Evolutionary conservation across 2,329 filamentous ascomycete species (phyloP), one percentile per base, ranked within the genome.

Genomic region (Pseudocercospora vitis): DNA sequence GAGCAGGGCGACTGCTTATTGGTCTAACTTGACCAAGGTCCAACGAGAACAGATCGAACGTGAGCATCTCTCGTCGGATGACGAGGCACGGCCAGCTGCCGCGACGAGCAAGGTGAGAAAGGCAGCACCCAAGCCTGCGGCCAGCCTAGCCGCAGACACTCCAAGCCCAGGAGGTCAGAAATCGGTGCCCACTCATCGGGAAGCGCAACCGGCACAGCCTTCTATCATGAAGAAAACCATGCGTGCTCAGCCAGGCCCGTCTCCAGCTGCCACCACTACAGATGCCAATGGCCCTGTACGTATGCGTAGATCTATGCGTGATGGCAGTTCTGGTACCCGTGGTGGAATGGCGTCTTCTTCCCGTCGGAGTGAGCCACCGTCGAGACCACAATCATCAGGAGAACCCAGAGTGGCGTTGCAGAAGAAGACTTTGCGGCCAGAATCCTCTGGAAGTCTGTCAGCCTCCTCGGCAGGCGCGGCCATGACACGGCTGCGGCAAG

Each of bases 1-100:
- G 88, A 82, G 84, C 57, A 78, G 81, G 49, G 81, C 85, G 12
- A 87, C 86, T 63, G 74, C 81, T 0, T 89, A 86, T 63, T 90
- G 87, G 87, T 83, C 79, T 57, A 81, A 81, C 48, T 70, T 90
- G 5, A 84, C 80, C 6, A 74, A 77, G 1, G 80, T 86, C 26
- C 82, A 85, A 64, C 81, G 84, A 37, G 80, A 80, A 5, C 80
- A 84, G 63, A 76, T 86, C 26, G 82, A 85, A 63, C 74, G 71
- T 3, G 82, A 85, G 54, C 68, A 78, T 44, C 44, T 66, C 18
- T 62, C 61, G 19, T 61, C 58, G 7, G 68, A 69, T 23, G 65
- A 68, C 12, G 64, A 68, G 7, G 61, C 53, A n/a, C 53, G 45
- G 16, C 59, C 61, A 23, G 21, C 57, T 11, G 50, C 59, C 26